A percentile compares a stretch with the other conserved stretches of the same genome.
Conservation (phyloP, 108 stramenopile species). For the Skeletonema costatum region DNA sequence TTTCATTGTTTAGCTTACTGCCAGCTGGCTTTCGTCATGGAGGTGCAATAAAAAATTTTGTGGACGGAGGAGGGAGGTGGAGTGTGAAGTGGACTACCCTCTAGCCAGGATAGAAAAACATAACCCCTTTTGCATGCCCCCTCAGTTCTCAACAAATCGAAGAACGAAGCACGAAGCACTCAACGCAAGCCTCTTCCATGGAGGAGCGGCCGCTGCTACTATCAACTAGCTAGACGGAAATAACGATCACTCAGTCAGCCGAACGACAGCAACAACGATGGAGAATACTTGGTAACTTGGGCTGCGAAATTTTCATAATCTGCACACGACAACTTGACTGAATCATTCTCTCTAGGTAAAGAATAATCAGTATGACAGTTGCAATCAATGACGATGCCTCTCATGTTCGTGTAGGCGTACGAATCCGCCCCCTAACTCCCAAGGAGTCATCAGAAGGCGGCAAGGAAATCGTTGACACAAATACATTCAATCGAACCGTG, state of each 20-base stretch:
- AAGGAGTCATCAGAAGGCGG: conserved; percentile 75
- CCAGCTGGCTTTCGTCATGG: not conserved
- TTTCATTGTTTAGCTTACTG: not conserved
- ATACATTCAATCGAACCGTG: conserved; percentile 54
- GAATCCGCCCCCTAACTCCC: conserved; percentile 75
- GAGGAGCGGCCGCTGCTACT: too few species aligned
- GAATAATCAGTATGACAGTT: not conserved
- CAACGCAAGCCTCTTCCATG: too few species aligned
- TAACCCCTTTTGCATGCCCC: too few species aligned
- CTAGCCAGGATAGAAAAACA: too few species aligned
- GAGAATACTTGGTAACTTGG: not conserved
- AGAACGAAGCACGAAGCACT: not conserved
- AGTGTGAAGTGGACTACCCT: not conserved
- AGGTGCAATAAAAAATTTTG: not conserved
- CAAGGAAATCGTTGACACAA: conserved; percentile 53
- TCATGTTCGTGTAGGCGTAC: conserved; percentile 80
- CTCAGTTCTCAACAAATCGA: not conserved
- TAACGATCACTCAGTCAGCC: not conserved
- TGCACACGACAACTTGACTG: not conserved
- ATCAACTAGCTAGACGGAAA: not conserved
- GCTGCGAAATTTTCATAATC: too few species aligned
- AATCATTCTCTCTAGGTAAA: not conserved
- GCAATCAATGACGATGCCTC: conserved; percentile 8
- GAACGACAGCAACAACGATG: not conserved
- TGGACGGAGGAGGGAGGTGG: not conserved